Evolutionary conservation across 306 rosid genomes (phyloP).

Genomic region (Quercus robur): DNA sequence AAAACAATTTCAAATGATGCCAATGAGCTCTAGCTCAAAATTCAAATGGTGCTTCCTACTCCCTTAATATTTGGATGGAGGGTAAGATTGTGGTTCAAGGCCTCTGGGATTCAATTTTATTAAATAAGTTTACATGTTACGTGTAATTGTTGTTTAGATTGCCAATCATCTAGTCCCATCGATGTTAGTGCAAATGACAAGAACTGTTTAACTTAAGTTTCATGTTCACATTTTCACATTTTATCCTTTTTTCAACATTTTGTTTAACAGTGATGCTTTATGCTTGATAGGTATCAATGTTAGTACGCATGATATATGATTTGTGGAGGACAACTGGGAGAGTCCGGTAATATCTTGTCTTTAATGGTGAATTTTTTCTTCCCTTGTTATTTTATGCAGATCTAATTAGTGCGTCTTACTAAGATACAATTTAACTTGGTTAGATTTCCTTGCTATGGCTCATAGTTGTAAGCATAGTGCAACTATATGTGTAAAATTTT

Average conservation of each 20-base stretch:
- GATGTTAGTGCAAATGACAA: not conserved
- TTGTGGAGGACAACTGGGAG: conserved; percentile 99
- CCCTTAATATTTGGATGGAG: too few relatives aligned
- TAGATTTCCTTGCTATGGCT: not conserved
- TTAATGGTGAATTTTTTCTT: not conserved
- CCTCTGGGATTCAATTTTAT: not conserved
- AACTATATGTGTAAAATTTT: not conserved
- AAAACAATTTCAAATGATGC: not conserved
- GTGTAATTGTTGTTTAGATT: not conserved
- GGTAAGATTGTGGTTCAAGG: too few relatives aligned
- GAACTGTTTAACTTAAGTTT: not conserved
- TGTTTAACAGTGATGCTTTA: conserved; percentile 24
- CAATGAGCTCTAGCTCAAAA: too few relatives aligned
- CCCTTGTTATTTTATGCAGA: not conserved
- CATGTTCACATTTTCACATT: not conserved
- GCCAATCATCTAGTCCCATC: not conserved
- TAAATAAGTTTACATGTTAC: not conserved
- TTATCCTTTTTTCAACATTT: conserved; percentile 19
- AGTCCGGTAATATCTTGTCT: conserved; percentile 76
- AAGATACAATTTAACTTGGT: conserved; percentile 21
- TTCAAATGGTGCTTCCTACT: too few relatives aligned
- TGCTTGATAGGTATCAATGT: conserved; percentile 77
- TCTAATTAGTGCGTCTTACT: conserved; percentile 1
- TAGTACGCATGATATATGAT: conserved; percentile 83
- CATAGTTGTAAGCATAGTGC: conserved; percentile 2